Evolutionary conservation across 495 filamentous ascomycete genomes (phyloP).

Genomic region (Melanomma pulvis-pyrius): DNA sequence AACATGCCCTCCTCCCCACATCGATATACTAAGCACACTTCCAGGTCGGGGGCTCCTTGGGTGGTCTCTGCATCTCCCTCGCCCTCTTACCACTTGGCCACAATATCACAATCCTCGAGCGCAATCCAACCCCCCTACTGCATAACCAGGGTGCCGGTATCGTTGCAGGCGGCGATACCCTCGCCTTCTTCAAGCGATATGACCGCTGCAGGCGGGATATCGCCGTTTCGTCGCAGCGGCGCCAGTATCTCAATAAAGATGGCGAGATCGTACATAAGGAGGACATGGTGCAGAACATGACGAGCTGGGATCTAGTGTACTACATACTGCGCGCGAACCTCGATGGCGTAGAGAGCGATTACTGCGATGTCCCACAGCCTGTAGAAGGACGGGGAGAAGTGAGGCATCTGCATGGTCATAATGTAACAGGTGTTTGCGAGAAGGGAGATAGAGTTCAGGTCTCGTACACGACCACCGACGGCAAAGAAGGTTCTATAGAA

Average conservation of each 20-base stretch:
- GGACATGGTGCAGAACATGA: constrained; percentile 37
- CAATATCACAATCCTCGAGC: constrained; percentile 55
- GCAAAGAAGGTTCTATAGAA: constrained; percentile 40
- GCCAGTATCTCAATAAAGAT: constrained; percentile 26
- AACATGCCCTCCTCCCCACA: not conserved
- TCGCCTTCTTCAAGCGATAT: constrained; percentile 32
- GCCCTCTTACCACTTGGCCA: constrained; percentile 51
- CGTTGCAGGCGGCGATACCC: constrained; percentile 38
- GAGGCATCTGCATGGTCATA: constrained; percentile 52
- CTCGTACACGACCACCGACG: constrained; percentile 45
- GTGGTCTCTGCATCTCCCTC: constrained; percentile 42
- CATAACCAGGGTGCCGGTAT: constrained; percentile 63
- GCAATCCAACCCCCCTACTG: constrained; percentile 36
- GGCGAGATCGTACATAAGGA: constrained; percentile 28
- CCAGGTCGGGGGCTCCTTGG: constrained; percentile 33
- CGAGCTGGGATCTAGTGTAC: constrained; percentile 60
- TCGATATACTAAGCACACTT: not conserved
- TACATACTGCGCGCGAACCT: constrained; percentile 58
- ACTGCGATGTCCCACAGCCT: constrained; percentile 14
- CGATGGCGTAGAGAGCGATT: constrained; percentile 49
- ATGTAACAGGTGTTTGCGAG: constrained; percentile 51
- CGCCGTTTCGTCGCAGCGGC: constrained; percentile 20
- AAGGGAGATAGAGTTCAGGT: constrained; percentile 47
- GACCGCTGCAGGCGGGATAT: constrained; percentile 17
- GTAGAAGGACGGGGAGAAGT: constrained; percentile 49